Evolutionary conservation across 1,284 basidiomycete species (phyloP).

Genomic region (Puccinia triticina): DNA sequence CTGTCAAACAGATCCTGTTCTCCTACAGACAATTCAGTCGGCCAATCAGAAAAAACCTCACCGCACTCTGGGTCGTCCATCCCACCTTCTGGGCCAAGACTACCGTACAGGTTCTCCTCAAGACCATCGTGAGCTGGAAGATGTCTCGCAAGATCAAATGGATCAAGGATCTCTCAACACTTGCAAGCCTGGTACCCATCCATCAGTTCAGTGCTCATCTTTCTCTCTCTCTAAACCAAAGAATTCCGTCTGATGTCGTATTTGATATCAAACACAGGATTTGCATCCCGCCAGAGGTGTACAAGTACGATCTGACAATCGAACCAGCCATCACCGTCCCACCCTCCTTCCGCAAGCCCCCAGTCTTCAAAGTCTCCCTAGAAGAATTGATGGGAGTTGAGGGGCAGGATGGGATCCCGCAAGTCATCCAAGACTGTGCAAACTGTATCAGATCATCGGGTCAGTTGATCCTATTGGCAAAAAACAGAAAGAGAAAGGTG

Average conservation of each 20-base stretch:
- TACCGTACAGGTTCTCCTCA: constrained; percentile 36
- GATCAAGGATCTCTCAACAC: constrained; percentile 30
- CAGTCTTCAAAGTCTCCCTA: constrained; percentile 26
- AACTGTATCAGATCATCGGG: constrained; percentile 46
- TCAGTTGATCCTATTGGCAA: constrained; percentile 1
- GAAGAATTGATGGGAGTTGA: constrained; percentile 31
- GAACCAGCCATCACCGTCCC: constrained; percentile 36
- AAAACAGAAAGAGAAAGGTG: not conserved
- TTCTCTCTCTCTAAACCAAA: not conserved
- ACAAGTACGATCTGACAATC: constrained; percentile 40
- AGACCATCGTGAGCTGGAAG: constrained; percentile 37
- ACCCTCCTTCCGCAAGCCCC: not conserved
- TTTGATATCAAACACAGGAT: constrained; percentile 2
- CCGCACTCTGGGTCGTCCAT: constrained; percentile 37
- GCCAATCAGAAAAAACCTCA: constrained; percentile 26
- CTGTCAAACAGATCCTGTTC: constrained; percentile 32
- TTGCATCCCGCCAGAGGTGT: constrained; percentile 43
- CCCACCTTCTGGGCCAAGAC: constrained; percentile 44
- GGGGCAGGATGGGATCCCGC: constrained; percentile 27
- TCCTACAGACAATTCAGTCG: constrained; percentile 19
- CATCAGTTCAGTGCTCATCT: constrained; percentile 42
- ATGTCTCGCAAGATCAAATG: constrained; percentile 36
- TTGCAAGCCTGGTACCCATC: constrained; percentile 36
- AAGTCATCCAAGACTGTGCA: constrained; percentile 38
- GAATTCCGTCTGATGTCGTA: not conserved